phyloP scores from a whole-genome alignment of 805 yeast species.

The Brettanomyces bruxellensis region DNA sequence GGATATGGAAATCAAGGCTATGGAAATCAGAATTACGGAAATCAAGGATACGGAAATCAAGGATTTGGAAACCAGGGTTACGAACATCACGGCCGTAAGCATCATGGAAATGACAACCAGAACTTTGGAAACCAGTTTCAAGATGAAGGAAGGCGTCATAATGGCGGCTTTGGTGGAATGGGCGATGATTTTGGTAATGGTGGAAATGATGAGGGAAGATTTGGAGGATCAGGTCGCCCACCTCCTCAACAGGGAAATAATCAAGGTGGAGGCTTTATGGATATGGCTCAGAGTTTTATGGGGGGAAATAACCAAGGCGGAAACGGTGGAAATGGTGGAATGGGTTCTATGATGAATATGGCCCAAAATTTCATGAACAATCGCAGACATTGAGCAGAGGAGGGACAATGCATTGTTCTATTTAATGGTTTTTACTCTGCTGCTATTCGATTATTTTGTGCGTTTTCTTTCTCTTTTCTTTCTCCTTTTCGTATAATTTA shows the following conservation, averaged over 20 bases:
- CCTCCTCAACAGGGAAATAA: no score
- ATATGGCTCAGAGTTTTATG: background rate
- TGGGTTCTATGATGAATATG: conserved; percentile 6
- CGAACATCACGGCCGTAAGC: background rate
- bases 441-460: no score
- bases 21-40: background rate
- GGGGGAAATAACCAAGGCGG: conserved; percentile 2
- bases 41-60: background rate
- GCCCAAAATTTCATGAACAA: conserved; percentile 7
- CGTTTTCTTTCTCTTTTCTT: no score
- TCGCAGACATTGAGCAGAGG: background rate
- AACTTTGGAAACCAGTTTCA: background rate
- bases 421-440: no score
- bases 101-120: background rate
- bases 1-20: conserved; percentile 2
- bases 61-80: background rate
- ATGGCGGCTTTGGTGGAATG: conserved; percentile 4
- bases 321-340: background rate
- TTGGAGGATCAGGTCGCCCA: background rate
- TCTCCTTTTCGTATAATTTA: no score
- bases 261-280: background rate
- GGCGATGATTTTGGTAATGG: background rate
- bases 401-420: background rate
- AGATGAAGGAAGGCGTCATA: background rate
- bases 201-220: background rate